Evolutionary conservation across 2,329 filamentous ascomycete species (phyloP).

Genomic region (Phyllachora maydis): DNA sequence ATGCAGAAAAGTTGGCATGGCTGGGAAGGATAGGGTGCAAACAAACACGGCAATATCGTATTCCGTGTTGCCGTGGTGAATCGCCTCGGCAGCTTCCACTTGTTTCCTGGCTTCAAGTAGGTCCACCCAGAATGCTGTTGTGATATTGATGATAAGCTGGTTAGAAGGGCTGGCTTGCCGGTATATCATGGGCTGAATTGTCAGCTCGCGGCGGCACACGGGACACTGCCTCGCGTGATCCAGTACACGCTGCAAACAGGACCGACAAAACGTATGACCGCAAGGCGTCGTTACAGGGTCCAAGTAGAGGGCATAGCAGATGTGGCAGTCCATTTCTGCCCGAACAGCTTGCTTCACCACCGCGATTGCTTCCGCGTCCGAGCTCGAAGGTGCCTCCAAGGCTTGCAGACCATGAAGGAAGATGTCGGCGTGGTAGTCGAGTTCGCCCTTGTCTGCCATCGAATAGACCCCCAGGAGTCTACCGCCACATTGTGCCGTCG

Average conservation of each 20-base stretch:
- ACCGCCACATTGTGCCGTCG: constrained; percentile 26
- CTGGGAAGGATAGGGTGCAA: constrained; percentile 63
- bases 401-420: too few species aligned
- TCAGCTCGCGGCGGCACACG: constrained; percentile 49
- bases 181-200: constrained; percentile 21
- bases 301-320: constrained; percentile 66
- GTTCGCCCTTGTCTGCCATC: constrained; percentile 38
- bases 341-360: constrained; percentile 39
- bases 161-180: constrained; percentile 31
- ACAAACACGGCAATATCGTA: constrained; percentile 56
- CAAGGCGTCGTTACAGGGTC: constrained; percentile 72
- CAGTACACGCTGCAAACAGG: constrained; percentile 55
- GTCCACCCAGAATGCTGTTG: constrained; percentile 49
- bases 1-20: constrained; percentile 69
- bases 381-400: too few species aligned
- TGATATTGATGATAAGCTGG: constrained; percentile 36
- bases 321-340: constrained; percentile 66
- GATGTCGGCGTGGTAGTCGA: constrained; percentile 35
- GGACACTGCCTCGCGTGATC: constrained; percentile 66
- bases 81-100: constrained; percentile 34
- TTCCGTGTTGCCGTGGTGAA: constrained; percentile 25
- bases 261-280: constrained; percentile 75
- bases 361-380: constrained; percentile 21
- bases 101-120: constrained; percentile 36
- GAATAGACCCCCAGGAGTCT: constrained; percentile 44